Conservation (phyloP, 2,329 filamentous ascomycete genomes). For the Penicillium sp. region DNA sequence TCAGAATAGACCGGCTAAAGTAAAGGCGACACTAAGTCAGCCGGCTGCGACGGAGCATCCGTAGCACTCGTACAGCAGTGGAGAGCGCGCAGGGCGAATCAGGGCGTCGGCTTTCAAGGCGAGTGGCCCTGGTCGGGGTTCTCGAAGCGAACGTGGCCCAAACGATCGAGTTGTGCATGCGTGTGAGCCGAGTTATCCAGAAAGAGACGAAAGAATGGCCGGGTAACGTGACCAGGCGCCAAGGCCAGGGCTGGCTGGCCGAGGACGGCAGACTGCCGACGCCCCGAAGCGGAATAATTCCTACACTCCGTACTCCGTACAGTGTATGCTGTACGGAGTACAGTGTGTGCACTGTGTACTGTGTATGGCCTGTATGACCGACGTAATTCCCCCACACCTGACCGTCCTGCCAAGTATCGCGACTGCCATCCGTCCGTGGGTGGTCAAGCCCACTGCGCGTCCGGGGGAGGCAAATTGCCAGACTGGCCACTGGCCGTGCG, state of each 20-base stretch:
- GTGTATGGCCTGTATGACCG: too few species aligned
- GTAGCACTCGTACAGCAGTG: background rate
- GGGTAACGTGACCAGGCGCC: background rate
- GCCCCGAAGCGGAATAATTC: background rate
- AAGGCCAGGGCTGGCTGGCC: background rate
- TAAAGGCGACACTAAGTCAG: background rate
- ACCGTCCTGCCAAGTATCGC: too few species aligned
- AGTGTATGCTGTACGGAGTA: too few species aligned
- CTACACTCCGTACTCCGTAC: too few species aligned
- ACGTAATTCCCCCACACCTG: background rate
- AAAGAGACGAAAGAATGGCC: too few species aligned
- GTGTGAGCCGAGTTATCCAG: background rate
- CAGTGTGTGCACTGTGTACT: too few species aligned
- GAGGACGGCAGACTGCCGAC: background rate
- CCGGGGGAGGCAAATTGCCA: constrained; percentile 7
- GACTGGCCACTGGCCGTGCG: background rate
- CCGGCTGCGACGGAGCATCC: background rate
- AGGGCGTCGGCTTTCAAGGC: background rate
- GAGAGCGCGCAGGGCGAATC: background rate
- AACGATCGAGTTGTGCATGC: background rate
- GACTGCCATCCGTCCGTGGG: constrained; percentile 3
- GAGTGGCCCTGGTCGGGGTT: background rate
- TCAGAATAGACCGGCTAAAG: background rate
- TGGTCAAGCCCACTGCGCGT: background rate
- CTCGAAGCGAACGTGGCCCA: too few species aligned